These are phyloP conservation scores for Moringa oleifera DNA, from an alignment of 345 rosid species.

Conservation along the genomic window DNA sequence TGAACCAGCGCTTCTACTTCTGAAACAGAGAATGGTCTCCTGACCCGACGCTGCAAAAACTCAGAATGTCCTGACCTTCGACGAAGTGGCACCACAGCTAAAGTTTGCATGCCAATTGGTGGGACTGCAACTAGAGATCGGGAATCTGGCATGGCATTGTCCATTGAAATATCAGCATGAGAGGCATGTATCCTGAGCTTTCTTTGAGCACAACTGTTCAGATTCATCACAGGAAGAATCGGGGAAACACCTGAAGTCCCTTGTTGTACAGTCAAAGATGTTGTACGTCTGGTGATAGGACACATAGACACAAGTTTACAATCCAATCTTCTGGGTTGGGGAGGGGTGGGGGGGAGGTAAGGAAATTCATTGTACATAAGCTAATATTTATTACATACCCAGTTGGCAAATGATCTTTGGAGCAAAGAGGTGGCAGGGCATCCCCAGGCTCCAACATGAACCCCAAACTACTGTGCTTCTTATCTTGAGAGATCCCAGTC, in stretches of 20 bases:
- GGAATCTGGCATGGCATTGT: slow-evolving; percentile 56
- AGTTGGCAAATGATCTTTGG: slow-evolving; percentile 34
- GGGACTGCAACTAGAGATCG: slow-evolving; percentile 69
- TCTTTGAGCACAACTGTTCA: slow-evolving; percentile 29
- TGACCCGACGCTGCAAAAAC: slow-evolving; percentile 86
- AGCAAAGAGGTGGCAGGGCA: slow-evolving; percentile 29
- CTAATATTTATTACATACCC: too few relatives aligned
- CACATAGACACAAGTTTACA: neutral
- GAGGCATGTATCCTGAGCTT: slow-evolving; percentile 23
- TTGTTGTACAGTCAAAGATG: slow-evolving; percentile 6
- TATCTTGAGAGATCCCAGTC: slow-evolving; percentile 62
- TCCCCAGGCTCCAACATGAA: slow-evolving; percentile 79
- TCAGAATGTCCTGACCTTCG: slow-evolving; percentile 73
- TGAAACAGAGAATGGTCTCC: slow-evolving; percentile 93
- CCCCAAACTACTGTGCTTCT: slow-evolving; percentile 57
- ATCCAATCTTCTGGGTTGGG: slow-evolving; percentile 32
- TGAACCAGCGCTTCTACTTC: slow-evolving; percentile 98
- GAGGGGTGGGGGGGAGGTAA: slow-evolving; percentile 40
- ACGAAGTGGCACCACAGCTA: slow-evolving; percentile 52
- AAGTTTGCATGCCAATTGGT: slow-evolving; percentile 49
- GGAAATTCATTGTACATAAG: slow-evolving; percentile 21
- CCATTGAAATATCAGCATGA: slow-evolving; percentile 44
- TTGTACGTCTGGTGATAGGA: slow-evolving; percentile 12
- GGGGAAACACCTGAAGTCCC: slow-evolving; percentile 7
- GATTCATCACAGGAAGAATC: slow-evolving; percentile 18